These are phyloP conservation scores for Stagonosporopsis chrysanthemi DNA, from an alignment of 2,329 filamentous ascomycete genomes.

Conservation along the genomic window DNA sequence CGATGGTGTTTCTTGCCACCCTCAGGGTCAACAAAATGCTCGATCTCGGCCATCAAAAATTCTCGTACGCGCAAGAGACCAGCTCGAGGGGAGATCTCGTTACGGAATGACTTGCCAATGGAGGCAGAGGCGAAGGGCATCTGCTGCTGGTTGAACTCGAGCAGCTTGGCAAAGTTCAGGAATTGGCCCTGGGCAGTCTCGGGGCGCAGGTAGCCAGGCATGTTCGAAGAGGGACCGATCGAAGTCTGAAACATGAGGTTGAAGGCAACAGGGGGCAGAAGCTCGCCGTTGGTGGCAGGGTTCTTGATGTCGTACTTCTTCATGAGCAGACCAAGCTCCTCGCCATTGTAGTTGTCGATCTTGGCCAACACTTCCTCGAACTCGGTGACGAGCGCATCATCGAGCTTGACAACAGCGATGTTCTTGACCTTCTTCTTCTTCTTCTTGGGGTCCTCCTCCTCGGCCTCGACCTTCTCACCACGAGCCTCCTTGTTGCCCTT, in stretches of 20 bases:
- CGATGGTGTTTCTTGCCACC: constrained; percentile 93
- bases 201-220: constrained; percentile 70
- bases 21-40: constrained; percentile 96
- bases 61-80: constrained; percentile 94
- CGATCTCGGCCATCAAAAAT: constrained; percentile 98
- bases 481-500: constrained; percentile 93
- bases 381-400: constrained; percentile 84
- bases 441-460: constrained; percentile 82
- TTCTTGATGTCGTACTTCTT: constrained; percentile 88
- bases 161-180: constrained; percentile 92
- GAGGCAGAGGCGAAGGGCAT: constrained; percentile 98
- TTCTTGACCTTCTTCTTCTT: constrained; percentile 82
- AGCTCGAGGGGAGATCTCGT: constrained; percentile 93
- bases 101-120: constrained; percentile 97
- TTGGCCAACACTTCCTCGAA: constrained; percentile 91
- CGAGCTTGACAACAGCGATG: constrained; percentile 74
- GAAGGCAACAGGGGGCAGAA: constrained; percentile 85
- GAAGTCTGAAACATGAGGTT: constrained; percentile 99
- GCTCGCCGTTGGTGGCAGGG: constrained; percentile 77
- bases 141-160: constrained; percentile 92
- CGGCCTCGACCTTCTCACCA: constrained; percentile 76
- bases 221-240: constrained; percentile 89
- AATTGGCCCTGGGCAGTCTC: constrained; percentile 99
- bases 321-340: constrained; percentile 86
- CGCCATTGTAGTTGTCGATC: constrained; percentile 93